Conservation (phyloP, 148 eudicot genomes). For the Camellia granthamiana region DNA sequence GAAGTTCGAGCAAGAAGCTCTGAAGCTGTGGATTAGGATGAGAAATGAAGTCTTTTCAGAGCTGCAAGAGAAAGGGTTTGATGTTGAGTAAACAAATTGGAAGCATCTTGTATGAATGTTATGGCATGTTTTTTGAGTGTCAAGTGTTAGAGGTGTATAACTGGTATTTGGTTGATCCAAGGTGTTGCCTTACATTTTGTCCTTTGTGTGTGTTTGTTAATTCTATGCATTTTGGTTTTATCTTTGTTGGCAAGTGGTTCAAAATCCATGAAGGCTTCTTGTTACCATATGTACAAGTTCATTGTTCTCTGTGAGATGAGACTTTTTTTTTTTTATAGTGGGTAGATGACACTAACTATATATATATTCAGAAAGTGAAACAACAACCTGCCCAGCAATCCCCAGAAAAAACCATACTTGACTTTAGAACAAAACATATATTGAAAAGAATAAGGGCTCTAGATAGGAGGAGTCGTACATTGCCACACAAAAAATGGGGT, state of each 20-base stretch:
- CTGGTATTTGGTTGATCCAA: background rate
- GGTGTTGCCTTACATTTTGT: too few species aligned
- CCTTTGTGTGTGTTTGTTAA: background rate
- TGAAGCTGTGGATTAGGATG: constrained; percentile 83
- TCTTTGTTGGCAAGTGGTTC: background rate
- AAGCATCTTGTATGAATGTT: constrained; percentile 1
- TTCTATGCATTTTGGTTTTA: background rate
- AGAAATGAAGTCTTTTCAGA: constrained; percentile 81
- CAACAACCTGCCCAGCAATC: too few species aligned
- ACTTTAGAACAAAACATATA: too few species aligned
- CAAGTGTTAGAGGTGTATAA: too few species aligned
- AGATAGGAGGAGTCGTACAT: too few species aligned
- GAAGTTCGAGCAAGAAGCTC: constrained; percentile 86
- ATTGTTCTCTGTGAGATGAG: background rate
- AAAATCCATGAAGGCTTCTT: background rate
- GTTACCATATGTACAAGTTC: background rate
- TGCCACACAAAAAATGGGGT: too few species aligned
- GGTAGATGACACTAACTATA: too few species aligned
- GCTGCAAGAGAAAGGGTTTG: constrained; percentile 78
- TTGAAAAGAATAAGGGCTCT: too few species aligned
- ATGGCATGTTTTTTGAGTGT: background rate
- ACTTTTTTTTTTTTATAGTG: too few species aligned
- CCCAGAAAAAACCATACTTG: too few species aligned
- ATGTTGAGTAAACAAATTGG: constrained; percentile 47
- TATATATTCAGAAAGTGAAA: too few species aligned